Percentiles rank a stretch among this genome's conserved stretches.
These are phyloP conservation scores for Sugiyamaella valdiviana DNA, from an alignment of 805 yeast species.

Conservation along the genomic window DNA sequence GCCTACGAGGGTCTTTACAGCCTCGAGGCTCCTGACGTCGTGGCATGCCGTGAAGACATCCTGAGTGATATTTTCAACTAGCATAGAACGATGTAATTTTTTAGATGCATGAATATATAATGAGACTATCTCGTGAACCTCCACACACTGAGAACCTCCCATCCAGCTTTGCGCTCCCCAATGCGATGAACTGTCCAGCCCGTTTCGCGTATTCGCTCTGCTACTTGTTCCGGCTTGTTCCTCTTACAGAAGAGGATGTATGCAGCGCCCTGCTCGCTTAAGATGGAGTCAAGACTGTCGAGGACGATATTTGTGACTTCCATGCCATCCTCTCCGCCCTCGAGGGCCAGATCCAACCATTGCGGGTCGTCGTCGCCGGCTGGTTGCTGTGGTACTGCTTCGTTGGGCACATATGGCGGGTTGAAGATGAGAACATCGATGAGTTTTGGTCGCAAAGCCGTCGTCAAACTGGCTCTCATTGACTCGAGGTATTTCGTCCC, in stretches of 20 bases:
- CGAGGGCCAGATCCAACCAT: conserved; percentile 86
- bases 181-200: conserved; percentile 55
- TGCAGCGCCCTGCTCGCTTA: conserved; percentile 66
- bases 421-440: conserved; percentile 80
- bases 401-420: conserved; percentile 96
- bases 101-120: neutral
- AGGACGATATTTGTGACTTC: conserved; percentile 65
- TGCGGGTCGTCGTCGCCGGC: conserved; percentile 49
- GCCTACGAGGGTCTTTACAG: conserved; percentile 63
- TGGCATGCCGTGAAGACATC: conserved; percentile 50
- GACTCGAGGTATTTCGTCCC: conserved; percentile 36
- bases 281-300: conserved; percentile 42
- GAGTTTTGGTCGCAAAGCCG: conserved; percentile 38
- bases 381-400: conserved; percentile 48
- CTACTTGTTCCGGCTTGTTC: conserved; percentile 67
- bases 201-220: conserved; percentile 37
- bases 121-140: conserved; percentile 38
- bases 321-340: conserved; percentile 93
- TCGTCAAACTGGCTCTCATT: conserved; percentile 53
- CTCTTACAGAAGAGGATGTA: conserved; percentile 89
- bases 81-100: neutral
- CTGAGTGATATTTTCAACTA: conserved; percentile 45
- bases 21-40: conserved; percentile 38
- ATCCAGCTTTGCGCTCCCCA: conserved; percentile 77
- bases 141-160: conserved; percentile 85